Evolutionary conservation across 805 yeast species (phyloP).

Genomic region (Metschnikowia baotianmanensis): DNA sequence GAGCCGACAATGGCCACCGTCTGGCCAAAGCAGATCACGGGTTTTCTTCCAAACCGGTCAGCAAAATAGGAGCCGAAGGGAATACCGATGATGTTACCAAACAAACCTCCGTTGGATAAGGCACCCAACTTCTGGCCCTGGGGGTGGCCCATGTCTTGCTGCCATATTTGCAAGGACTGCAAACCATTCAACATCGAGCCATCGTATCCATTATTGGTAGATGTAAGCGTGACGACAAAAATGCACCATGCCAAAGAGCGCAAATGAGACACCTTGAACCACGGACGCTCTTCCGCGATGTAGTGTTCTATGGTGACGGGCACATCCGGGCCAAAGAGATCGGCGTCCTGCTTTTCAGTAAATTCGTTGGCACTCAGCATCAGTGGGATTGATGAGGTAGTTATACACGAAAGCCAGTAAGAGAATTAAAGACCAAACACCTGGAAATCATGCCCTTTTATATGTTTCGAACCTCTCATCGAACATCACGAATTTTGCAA

Average conservation of each 20-base stretch:
- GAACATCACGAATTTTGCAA: neutral
- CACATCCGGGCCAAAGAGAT: neutral
- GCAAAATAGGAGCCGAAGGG: conserved; percentile 17
- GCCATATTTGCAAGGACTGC: conserved; percentile 45
- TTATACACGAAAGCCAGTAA: too few species aligned
- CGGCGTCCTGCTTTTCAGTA: conserved; percentile 1
- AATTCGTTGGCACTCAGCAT: conserved; percentile 7
- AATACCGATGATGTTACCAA: conserved; percentile 38
- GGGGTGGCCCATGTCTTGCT: conserved; percentile 29
- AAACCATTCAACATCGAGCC: conserved; percentile 46
- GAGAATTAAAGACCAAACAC: neutral
- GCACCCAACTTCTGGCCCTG: conserved; percentile 23
- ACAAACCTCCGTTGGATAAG: conserved; percentile 22
- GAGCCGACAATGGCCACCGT: conserved; percentile 31
- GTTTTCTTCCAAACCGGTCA: conserved; percentile 44
- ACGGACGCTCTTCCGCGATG: conserved; percentile 21
- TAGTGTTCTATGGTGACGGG: conserved; percentile 12
- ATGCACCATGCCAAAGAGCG: conserved; percentile 35
- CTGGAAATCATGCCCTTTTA: neutral
- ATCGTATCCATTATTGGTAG: conserved; percentile 40
- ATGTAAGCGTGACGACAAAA: conserved; percentile 42
- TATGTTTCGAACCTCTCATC: neutral
- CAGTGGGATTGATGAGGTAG: neutral
- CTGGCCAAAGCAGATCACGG: conserved; percentile 28
- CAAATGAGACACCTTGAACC: conserved; percentile 39